A percentile compares a stretch with the other conserved stretches of the same genome.
phyloP scores from a whole-genome alignment of 2,329 filamentous ascomycete genomes.

The Fusarium ramigenum region DNA sequence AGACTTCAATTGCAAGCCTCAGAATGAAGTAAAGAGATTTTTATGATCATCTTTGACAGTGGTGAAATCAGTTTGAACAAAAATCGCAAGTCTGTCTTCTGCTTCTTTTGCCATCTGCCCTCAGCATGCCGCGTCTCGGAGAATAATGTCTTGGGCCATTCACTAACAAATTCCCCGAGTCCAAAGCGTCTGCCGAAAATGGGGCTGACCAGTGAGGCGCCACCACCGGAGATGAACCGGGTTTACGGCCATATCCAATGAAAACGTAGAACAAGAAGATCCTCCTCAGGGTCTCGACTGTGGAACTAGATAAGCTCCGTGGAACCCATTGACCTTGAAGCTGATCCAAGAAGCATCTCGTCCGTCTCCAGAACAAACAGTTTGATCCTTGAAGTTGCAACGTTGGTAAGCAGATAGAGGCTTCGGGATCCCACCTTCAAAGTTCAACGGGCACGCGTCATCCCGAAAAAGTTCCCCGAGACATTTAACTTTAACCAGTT shows the following conservation, averaged over 20 bases:
- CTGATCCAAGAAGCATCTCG: neutral
- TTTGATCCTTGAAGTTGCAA: neutral
- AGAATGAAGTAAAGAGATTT: neutral
- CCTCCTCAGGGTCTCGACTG: neutral
- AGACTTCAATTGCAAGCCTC: neutral
- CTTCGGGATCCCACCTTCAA: neutral
- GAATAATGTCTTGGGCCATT: neutral
- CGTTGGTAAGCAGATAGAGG: neutral
- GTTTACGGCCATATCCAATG: neutral
- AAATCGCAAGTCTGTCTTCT: rapidly evolving
- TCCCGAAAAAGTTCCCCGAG: neutral
- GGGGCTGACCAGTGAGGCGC: neutral
- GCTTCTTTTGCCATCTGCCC: neutral
- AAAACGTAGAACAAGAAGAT: neutral
- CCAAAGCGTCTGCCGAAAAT: neutral
- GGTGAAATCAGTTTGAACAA: rapidly evolving
- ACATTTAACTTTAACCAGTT: neutral
- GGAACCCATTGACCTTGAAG: neutral
- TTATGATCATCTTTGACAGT: rapidly evolving
- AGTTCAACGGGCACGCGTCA: slow-evolving; percentile 1
- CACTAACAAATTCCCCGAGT: neutral
- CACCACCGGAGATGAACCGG: neutral
- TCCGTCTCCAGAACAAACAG: neutral
- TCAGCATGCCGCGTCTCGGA: neutral
- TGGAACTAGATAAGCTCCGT: slow-evolving; percentile 24